Conservation (phyloP, 441 rosid genomes). For the Erodium moschatum region DNA sequence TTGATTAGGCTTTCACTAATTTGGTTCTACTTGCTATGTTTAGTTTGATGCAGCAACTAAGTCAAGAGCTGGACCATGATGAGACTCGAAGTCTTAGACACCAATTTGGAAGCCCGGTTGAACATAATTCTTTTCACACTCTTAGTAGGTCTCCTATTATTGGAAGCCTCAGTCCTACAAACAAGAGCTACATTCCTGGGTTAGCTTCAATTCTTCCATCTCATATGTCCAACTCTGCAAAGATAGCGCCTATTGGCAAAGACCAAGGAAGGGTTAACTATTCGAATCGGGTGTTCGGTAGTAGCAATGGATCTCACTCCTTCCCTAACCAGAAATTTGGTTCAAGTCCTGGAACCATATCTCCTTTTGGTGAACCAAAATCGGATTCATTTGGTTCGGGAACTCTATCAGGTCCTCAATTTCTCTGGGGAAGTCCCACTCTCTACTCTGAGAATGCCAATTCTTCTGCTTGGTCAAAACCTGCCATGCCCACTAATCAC, state of each 20-base stretch:
- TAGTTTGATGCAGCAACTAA: slow-evolving; percentile 57
- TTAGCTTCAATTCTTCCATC: slow-evolving; percentile 68
- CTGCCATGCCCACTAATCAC: slow-evolving; percentile 39
- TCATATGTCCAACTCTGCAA: slow-evolving; percentile 32
- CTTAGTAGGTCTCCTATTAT: background rate
- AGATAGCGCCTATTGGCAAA: slow-evolving; percentile 61
- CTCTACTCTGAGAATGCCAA: slow-evolving; percentile 21
- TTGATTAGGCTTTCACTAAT: background rate
- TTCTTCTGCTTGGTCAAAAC: slow-evolving; percentile 51
- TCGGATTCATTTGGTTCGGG: slow-evolving; percentile 46
- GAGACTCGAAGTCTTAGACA: slow-evolving; percentile 52
- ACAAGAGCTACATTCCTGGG: slow-evolving; percentile 34
- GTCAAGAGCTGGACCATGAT: slow-evolving; percentile 65
- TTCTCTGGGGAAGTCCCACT: slow-evolving; percentile 23
- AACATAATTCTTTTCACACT: slow-evolving; percentile 39
- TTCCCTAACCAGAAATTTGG: background rate
- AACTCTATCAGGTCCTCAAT: slow-evolving; percentile 52
- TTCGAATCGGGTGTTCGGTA: slow-evolving; percentile 14
- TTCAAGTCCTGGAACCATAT: background rate
- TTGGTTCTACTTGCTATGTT: slow-evolving; percentile 20
- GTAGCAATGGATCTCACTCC: background rate
- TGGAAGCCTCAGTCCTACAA: slow-evolving; percentile 9
- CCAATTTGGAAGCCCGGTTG: slow-evolving; percentile 63
- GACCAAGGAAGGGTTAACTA: slow-evolving; percentile 20
- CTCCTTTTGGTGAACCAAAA: slow-evolving; percentile 21